Evolutionary conservation across 192 early-diverging fungal genomes (phyloP), one percentile per base, ranked within the genome.

Genomic region (Dissophora ornata): DNA sequence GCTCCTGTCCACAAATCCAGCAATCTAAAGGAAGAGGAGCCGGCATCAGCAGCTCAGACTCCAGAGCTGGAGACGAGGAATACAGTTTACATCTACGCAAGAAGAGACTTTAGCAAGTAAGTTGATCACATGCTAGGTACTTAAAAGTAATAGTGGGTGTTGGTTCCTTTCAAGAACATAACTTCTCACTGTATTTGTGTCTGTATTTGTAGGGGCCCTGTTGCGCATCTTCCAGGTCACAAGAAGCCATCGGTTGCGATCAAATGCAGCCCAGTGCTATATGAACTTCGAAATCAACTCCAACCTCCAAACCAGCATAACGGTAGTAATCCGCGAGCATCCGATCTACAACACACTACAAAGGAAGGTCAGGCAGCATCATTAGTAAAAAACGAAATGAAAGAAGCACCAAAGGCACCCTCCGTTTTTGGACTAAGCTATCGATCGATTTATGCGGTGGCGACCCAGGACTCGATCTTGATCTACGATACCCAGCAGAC

Each of bases 401-500:
- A 55, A 11, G 5, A 45, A 24, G 15, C 48, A 30, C 13, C 19
- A 4, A 55, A 63, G 33, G 22, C 58, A 7, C 71, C 60, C 22
- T 59, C 66, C 2, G 57, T 81, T 7, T 85, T 86, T 59, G 68
- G 57, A 3, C 65, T 91, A 6, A 83, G 86, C 12, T 91, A 92
- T 62, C 92, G 97, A 0, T 90, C 92, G 73, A 79, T 97, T 33
- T 93, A 92, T 84, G 94, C 94, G 0, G 88, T 96, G 22, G 95
- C 92, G 2, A 90, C 87, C n/a, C 92, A 92, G 67, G 93, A 95
- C 67, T 77, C 91, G 2, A 82, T 97, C 16, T 83, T 89, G 19
- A 83, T 98, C 4, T 97, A 97, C 79, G 95, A 97, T 85, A 95
- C 97, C 55, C 85, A 92, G 59, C 84, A 88, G 55, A 62, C 70